Percentiles rank a stretch among this genome's conserved stretches.
phyloP scores from a whole-genome alignment of 2,329 filamentous ascomycete genomes.

The Beauveria caledonica region DNA sequence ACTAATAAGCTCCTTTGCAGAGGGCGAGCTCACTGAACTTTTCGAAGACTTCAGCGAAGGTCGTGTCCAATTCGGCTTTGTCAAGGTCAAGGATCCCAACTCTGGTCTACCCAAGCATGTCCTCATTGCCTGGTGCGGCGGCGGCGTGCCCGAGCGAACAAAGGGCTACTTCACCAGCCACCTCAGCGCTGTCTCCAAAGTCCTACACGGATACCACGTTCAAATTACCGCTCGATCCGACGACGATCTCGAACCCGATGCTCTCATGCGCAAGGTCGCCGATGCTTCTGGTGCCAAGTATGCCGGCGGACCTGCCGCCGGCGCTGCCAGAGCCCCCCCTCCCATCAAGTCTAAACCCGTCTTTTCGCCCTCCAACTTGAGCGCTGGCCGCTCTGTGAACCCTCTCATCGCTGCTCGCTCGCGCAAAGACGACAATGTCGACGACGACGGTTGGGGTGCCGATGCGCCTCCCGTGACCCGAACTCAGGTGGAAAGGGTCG shows the following conservation, averaged over 20 bases:
- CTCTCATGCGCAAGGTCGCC: conserved; percentile 85
- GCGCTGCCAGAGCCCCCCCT: conserved; percentile 49
- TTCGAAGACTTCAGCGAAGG: conserved; percentile 96
- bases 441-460: conserved; percentile 86
- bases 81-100: conserved; percentile 95
- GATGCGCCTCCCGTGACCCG: conserved; percentile 89
- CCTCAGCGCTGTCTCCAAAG: conserved; percentile 77
- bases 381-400: conserved; percentile 47
- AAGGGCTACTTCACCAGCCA: conserved; percentile 99
- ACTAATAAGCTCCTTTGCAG: conserved; percentile 34
- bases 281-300: conserved; percentile 96
- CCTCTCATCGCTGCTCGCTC: conserved; percentile 59
- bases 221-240: conserved; percentile 94
- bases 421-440: conserved; percentile 50
- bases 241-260: conserved; percentile 75
- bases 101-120: conserved; percentile 82
- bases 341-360: conserved; percentile 81
- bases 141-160: conserved; percentile 94
- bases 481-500: conserved; percentile 83
- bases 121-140: conserved; percentile 93
- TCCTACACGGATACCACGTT: conserved; percentile 94
- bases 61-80: conserved; percentile 91
- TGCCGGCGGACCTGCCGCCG: conserved; percentile 55
- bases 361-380: conserved; percentile 66
- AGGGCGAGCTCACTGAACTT: conserved; percentile 83